A percentile compares a stretch with the other conserved stretches of the same genome.
phyloP scores from a whole-genome alignment of 140 eudicot genomes.

The Cichorium intybus region DNA sequence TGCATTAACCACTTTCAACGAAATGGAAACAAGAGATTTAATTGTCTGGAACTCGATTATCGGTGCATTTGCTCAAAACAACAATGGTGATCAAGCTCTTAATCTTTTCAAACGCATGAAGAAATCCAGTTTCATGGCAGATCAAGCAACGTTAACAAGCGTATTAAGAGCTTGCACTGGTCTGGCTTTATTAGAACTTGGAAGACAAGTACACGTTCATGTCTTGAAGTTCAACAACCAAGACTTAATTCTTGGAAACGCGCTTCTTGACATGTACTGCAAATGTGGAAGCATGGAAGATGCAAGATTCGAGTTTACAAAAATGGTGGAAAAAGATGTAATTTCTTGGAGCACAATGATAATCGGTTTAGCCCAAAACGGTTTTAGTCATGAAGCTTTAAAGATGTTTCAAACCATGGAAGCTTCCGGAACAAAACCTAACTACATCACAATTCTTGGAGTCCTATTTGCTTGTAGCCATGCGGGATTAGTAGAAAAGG shows the following conservation, averaged over 20 bases:
- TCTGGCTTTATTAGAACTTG: conserved; percentile 66
- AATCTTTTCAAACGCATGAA: conserved; percentile 70
- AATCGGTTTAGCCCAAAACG: conserved; percentile 86
- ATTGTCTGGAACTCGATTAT: conserved; percentile 91
- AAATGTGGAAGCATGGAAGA: conserved; percentile 90
- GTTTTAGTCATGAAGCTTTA: conserved; percentile 68
- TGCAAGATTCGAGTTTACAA: conserved; percentile 49
- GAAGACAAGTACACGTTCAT: conserved; percentile 82
- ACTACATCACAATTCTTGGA: conserved; percentile 74
- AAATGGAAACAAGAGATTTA: conserved; percentile 67
- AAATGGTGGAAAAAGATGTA: conserved; percentile 69
- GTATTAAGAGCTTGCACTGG: conserved; percentile 75
- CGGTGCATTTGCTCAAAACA: conserved; percentile 82
- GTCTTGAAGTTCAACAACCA: conserved; percentile 56
- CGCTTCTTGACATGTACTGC: conserved; percentile 90
- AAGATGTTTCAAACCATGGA: conserved; percentile 62
- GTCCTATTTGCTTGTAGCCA: conserved; percentile 95
- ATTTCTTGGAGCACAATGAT: conserved; percentile 98
- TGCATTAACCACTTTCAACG: conserved; percentile 54
- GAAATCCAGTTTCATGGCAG: conserved; percentile 58
- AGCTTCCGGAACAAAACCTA: conserved; percentile 55
- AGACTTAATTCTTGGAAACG: conserved; percentile 74
- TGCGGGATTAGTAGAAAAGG: conserved; percentile 74
- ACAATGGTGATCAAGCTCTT: conserved; percentile 70
- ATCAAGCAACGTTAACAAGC: conserved; percentile 75